Percentiles rank a stretch among this genome's conserved stretches.
Evolutionary conservation across 2,329 filamentous ascomycete genomes (phyloP).

Genomic region (Penicillium sp.): DNA sequence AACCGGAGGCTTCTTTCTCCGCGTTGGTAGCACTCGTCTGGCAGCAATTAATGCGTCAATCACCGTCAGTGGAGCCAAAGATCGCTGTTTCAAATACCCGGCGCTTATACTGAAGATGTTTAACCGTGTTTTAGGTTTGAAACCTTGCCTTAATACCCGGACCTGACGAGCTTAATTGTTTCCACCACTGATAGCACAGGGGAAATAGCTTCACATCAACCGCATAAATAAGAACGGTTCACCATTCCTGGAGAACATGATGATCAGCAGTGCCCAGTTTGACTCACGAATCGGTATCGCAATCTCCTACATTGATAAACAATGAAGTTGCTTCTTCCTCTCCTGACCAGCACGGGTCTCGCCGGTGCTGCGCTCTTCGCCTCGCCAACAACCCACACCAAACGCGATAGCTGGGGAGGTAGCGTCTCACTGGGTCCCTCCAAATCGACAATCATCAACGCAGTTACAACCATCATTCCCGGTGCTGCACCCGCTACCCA

Average conservation of each 20-base stretch:
- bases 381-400: constrained; percentile 14
- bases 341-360: neutral
- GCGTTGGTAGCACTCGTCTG: neutral
- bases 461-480: constrained; percentile 45
- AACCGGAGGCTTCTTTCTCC: neutral
- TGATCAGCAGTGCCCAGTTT: neutral
- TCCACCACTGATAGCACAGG: neutral
- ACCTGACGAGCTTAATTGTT: neutral
- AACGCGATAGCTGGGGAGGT: constrained; percentile 41
- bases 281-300: neutral
- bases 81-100: neutral
- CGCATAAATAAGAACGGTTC: neutral
- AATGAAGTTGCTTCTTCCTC: neutral
- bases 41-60: neutral
- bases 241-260: neutral
- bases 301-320: neutral
- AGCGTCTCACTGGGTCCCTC: constrained; percentile 41
- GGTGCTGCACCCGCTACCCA: constrained; percentile 41
- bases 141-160: neutral
- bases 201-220: too few relatives aligned
- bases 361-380: neutral
- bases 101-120: neutral
- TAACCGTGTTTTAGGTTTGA: neutral
- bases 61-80: neutral
- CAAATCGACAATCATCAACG: constrained; percentile 42